Conservation (phyloP, 2,329 filamentous ascomycete species). For the Arthrocladium fulminans region DNA sequence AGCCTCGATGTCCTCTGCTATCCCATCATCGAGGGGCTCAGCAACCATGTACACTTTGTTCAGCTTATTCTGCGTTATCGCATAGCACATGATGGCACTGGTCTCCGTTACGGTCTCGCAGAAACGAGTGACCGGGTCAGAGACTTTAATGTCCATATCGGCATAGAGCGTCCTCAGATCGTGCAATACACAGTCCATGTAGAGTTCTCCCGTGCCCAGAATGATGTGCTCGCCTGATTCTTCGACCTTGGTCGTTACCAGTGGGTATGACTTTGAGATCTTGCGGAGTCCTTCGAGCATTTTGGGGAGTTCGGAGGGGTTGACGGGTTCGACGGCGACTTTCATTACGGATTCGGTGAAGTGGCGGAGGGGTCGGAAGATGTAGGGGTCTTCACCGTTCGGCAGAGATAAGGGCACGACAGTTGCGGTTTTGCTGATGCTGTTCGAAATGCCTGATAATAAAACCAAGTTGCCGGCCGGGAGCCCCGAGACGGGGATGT, state of each 20-base stretch:
- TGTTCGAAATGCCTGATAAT: conserved; percentile 90
- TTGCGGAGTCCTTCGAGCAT: conserved; percentile 96
- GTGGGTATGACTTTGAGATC: conserved; percentile 94
- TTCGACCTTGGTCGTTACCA: conserved; percentile 94
- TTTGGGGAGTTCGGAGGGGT: conserved; percentile 93
- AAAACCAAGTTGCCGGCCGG: conserved; percentile 90
- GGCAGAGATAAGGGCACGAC: conserved; percentile 71
- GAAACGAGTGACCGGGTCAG: conserved; percentile 92
- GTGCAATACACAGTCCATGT: conserved; percentile 98
- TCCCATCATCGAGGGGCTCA: conserved; percentile 88
- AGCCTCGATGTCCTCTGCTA: conserved; percentile 87
- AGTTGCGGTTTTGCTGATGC: conserved; percentile 94
- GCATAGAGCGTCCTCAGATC: conserved; percentile 89
- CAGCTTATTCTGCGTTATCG: conserved; percentile 96
- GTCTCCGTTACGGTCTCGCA: conserved; percentile 97
- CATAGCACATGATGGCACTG: conserved; percentile 95
- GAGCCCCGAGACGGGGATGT: conserved; percentile 80
- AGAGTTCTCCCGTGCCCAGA: conserved; percentile 92
- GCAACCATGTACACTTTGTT: conserved; percentile 99
- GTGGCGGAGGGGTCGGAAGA: conserved; percentile 86
- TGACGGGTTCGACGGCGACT: conserved; percentile 94
- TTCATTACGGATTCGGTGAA: conserved; percentile 98
- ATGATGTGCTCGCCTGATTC: conserved; percentile 95
- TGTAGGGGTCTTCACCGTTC: conserved; percentile 84
- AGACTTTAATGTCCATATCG: conserved; percentile 99